Evolutionary conservation across 2,329 filamentous ascomycete genomes (phyloP), one percentile per base, ranked within the genome.

Genomic region (Aspergillus floridensis): DNA sequence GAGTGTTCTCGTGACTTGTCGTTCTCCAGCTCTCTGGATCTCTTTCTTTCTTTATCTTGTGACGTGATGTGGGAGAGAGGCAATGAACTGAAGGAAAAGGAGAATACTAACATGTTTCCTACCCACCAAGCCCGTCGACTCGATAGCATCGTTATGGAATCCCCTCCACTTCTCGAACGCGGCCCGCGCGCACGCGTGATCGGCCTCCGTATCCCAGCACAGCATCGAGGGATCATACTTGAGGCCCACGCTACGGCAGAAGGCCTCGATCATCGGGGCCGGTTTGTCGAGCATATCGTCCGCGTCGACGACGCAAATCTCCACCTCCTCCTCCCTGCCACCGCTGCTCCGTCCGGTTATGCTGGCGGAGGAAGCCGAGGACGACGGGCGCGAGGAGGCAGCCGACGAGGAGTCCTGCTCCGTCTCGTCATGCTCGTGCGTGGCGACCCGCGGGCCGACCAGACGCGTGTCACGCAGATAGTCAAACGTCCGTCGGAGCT

Each of bases 131-230:
- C 87, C 87, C 41, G 83, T 88, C 72, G 91, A 96, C 66, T 90
- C 82, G 68, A 98, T 91, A 14, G 92, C 95, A 80, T 98, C 95
- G 67, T 98, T 90, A 75, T 98, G 95, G 79, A 96, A 98, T 11
- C 95, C 95, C 66, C 88, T 90, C 95, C 95, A 98, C 80, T 99
- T 98, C 78, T 93, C 92, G 78, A 98, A 98, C 19, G 87, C 88
- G 63, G 86, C 82, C 65, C 84, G 82, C 3, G 93, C 93, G 62
- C 84, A 80, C 54, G 78, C 68, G 66, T 92, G 87, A 68, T 89
- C 88, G 64, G 90, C 88, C 55, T 88, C 86, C 29, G 88, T 86
- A 63, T 90, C 85, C 95, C 95, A 98, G 59, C 84, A 82, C 63
- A 99, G 81, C 93, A 98, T 96, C 14, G 85, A 80, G 0, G 86